These are phyloP conservation scores for Purshia tridentata DNA, from an alignment of 306 rosid genomes.

Conservation along the genomic window DNA sequence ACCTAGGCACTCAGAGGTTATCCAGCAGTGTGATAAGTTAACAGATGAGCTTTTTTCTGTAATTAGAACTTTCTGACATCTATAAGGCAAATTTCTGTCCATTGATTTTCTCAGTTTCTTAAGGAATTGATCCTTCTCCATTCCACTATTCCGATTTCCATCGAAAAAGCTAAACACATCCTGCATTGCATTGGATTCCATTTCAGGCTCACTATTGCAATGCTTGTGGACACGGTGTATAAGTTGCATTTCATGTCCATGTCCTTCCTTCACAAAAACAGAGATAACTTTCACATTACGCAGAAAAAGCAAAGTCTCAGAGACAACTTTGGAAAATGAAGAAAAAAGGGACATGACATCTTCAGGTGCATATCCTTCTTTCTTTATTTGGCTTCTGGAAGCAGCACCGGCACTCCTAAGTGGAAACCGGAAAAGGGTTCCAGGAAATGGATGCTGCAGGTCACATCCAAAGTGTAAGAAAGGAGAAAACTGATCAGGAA, in stretches of 20 bases:
- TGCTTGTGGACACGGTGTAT: conserved; percentile 68
- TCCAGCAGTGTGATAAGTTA: conserved; percentile 71
- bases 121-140: conserved; percentile 73
- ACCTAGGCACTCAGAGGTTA: conserved; percentile 84
- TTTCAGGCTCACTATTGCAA: conserved; percentile 61
- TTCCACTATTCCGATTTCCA: conserved; percentile 49
- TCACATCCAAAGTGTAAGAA: conserved; percentile 92
- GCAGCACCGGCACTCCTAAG: conserved; percentile 81
- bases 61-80: conserved; percentile 67
- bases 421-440: conserved; percentile 92
- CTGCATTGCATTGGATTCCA: conserved; percentile 50
- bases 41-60: conserved; percentile 57
- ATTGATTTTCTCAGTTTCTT: conserved; percentile 62
- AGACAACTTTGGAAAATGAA: conserved; percentile 79
- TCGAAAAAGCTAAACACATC: conserved; percentile 65
- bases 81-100: conserved; percentile 64
- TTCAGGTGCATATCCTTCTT: conserved; percentile 83
- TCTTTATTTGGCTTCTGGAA: conserved; percentile 90
- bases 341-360: conserved; percentile 75
- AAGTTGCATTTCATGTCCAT: conserved; percentile 76
- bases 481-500: conserved; percentile 96
- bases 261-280: conserved; percentile 80
- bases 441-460: conserved; percentile 84
- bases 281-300: conserved; percentile 78
- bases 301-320: conserved; percentile 84